Base-by-base conservation (phyloP, 345 rosid species). In the Stellera chamaejasme region DNA sequence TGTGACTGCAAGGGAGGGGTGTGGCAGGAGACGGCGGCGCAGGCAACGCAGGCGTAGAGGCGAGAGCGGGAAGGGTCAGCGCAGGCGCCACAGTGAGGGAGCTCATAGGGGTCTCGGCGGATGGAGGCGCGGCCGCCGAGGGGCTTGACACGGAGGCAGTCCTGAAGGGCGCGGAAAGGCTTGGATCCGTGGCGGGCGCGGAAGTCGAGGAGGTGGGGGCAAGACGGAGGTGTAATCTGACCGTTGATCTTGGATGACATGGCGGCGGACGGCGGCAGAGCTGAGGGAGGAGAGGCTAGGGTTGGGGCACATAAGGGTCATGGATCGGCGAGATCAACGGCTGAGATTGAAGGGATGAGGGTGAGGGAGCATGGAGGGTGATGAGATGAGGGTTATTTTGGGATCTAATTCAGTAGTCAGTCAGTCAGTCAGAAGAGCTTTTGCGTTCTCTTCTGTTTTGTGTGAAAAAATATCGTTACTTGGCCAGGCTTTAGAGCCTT, bases 161-260 rank as follows among this genome's bases (percentile, higher is more conserved):
- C 78, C 52, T 80, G 79, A 50, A 83, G 72, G 48, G 69, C 72
- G 15, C 77, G 78, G 68, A 83, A 80, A n/a, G 82, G 80, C 45
- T 73, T 70, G 64, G 74, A 51, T 45, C 80, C 80, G 63, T 74
- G 65, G 11, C 73, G 75, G 64, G 66, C 48, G 27, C 75, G 81
- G 70, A 80, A 83, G 12, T 74, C 81, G 55, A 73, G 59, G 32
- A 83, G 68, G 65, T 83, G 89, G 59, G 82, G 69, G 58, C 89
- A 83, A 4, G 75, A 55, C n/a, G 72, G 72, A 12, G 72, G 58
- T 42, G 62, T 47, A 32, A 55, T 50, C 56, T 63, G 74, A 55
- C 75, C 75, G 72, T 56, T 66, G 77, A 60, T 58, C 65, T 64
- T 67, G 64, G 79, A 62, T 50, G 81, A 73, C 79, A 78, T 78